Evolutionary conservation across 2,329 filamentous ascomycete genomes (phyloP), one percentile per base, ranked within the genome.

Genomic region (Aspergillus sp.): DNA sequence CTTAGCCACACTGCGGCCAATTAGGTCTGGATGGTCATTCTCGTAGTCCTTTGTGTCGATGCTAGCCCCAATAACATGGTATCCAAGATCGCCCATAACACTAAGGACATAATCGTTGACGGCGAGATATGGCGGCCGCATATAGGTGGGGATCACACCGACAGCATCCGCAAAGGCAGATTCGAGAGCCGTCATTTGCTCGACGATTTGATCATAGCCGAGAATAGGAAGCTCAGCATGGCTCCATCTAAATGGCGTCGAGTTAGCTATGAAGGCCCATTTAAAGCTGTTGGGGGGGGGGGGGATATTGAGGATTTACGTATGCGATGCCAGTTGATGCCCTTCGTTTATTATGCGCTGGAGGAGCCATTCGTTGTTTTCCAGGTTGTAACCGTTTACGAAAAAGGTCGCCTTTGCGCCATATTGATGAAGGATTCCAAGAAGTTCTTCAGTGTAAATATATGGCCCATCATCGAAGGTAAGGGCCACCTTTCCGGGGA

Each of bases 391-490:
- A 9, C 78, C 78, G 21, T 73, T 84, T 58, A 88, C 79, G 72
- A 88, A 88, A 69, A 90, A 89, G 9, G 87, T 89, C 12, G 84
- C 85, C 61, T 81, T 84, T 33, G 82, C 85, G 35, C 79, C 76
- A 67, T 87, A 84, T 17, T 74, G 74, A 48, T 76, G 74, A 49
- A 89, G 77, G 43, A 83, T 77, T 63, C 87, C 82, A 2, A 88
- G 76, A 6, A 89, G 77, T 49, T 83, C 78, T 21, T 73, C 66
- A 2, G 85, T 88, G 70, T 84, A 87, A 35, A 78, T 72, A 64
- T 80, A 83, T 14, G 86, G 87, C 0, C 86, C 86, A 64, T 88
- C 86, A 62, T 89, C 86, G 63, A 84, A 88, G 8, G 86, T 88
- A 19, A 89, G 69, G 12, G 86, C 86, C 60, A 89, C 81, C 17